Percentiles rank a stretch among this genome's conserved stretches.
Conservation (phyloP, 2,329 filamentous ascomycete genomes). For the Alternaria triticina region DNA sequence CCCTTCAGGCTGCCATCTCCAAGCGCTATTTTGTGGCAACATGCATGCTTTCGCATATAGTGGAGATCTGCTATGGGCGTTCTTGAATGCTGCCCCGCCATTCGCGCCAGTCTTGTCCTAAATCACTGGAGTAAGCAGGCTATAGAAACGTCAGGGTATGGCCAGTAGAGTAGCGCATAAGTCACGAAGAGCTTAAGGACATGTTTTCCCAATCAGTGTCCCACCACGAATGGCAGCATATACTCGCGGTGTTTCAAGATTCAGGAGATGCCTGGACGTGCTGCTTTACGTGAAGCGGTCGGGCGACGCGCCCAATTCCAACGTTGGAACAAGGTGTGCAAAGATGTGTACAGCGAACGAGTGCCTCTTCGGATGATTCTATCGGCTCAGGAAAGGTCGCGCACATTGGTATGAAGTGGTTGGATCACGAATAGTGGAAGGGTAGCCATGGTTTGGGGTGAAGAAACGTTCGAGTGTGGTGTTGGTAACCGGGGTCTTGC, state of each 20-base stretch:
- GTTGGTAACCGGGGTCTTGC: conserved; percentile 5
- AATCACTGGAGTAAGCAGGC: neutral
- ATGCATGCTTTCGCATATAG: neutral
- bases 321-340: neutral
- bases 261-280: neutral
- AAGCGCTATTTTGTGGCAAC: neutral
- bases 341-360: neutral
- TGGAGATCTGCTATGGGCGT: neutral
- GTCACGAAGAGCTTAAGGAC: neutral
- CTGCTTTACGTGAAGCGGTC: conserved; percentile 2
- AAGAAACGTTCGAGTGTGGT: neutral
- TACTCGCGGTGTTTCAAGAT: conserved; percentile 6
- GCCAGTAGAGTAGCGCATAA: neutral
- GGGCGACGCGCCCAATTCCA: neutral
- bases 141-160: neutral
- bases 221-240: neutral
- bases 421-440: neutral
- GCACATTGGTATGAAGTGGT: neutral
- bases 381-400: neutral
- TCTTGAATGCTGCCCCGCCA: neutral
- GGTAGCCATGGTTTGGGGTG: neutral
- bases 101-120: neutral
- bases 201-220: neutral
- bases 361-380: neutral
- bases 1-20: neutral